Evolutionary conservation across 2,329 filamentous ascomycete species (phyloP), one percentile per base, ranked within the genome.

Genomic region (Phoma sp.): DNA sequence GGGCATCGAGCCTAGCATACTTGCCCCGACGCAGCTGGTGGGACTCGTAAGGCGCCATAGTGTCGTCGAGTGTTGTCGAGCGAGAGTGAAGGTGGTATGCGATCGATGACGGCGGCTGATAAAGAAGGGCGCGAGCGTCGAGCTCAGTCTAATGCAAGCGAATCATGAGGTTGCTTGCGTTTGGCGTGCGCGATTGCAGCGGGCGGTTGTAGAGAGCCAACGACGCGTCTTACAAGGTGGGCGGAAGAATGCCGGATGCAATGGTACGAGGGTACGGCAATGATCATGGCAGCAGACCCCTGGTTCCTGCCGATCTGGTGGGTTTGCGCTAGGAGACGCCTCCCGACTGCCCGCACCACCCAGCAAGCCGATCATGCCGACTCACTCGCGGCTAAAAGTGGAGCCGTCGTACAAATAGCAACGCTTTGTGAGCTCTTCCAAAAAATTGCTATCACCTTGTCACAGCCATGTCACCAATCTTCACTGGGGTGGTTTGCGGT

Each of bases 1-100:
- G 66, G 12, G 65, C 66, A 59, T 76, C 73, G 50, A 76, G 62
- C 43, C 65, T 64, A n/a, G 67, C 62, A 58, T 76, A 76, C 55
- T 72, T 74, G 64, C 73, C 73, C 42, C 72, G 62, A 23, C 72
- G 72, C 50, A 74, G 61, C 56, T 75, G 67, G 60, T 73, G 65
- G 21, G 52, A 59, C 40, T 74, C 70, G 47, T 63, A 57, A 5
- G 61, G 67, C 32, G 70, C 48, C 68, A 73, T 72, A 7, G 39
- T 46, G 40, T 28, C 7, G 14, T 26, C 20, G 32, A 25, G 23
- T 25, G n/a, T n/a, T n/a, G 20, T 18, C 14, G 3, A 29, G 42
- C 28, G 23, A 3, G 46, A 10, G 29, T 21, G 7, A 15, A 17
- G 23, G 20, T 23, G 14, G 51, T 30, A 12, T 26, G 32, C 15